Evolutionary conservation across 306 rosid genomes (phyloP).

Genomic region (Quercus ilex): DNA sequence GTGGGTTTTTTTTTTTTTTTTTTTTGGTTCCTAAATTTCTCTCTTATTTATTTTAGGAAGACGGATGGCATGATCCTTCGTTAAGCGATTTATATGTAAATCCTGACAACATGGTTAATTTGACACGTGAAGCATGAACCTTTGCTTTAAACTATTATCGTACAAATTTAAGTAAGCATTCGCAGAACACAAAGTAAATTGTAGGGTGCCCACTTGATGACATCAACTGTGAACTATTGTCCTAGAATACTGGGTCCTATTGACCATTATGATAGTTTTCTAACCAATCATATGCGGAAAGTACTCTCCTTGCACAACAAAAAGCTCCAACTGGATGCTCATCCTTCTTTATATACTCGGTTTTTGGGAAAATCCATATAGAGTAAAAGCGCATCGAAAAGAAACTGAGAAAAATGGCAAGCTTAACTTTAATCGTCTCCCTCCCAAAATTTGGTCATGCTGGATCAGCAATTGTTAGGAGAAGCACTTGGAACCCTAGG

Average conservation of each 20-base stretch:
- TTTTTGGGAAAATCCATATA: not conserved
- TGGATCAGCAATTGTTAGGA: constrained; percentile 41
- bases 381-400: not conserved
- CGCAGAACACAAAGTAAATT: too few relatives aligned
- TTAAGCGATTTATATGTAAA: too few relatives aligned
- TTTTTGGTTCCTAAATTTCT: too few relatives aligned
- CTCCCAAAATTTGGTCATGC: constrained; percentile 45
- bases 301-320: constrained; percentile 20
- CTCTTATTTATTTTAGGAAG: too few relatives aligned
- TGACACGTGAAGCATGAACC: too few relatives aligned
- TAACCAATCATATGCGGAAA: constrained; percentile 29
- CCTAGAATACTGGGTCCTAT: constrained; percentile 44
- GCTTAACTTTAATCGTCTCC: constrained; percentile 29
- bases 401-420: constrained; percentile 40
- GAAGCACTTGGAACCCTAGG: constrained; percentile 33
- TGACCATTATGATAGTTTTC: constrained; percentile 4
- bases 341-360: constrained; percentile 16
- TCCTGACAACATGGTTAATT: too few relatives aligned
- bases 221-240: not conserved
- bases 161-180: too few relatives aligned
- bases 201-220: too few relatives aligned
- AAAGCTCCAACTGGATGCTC: not conserved
- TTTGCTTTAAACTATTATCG: too few relatives aligned
- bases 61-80: too few relatives aligned
- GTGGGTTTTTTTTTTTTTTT: too few relatives aligned